Conservation (phyloP, 2,329 filamentous ascomycete species). For the Venturia nashicola region DNA sequence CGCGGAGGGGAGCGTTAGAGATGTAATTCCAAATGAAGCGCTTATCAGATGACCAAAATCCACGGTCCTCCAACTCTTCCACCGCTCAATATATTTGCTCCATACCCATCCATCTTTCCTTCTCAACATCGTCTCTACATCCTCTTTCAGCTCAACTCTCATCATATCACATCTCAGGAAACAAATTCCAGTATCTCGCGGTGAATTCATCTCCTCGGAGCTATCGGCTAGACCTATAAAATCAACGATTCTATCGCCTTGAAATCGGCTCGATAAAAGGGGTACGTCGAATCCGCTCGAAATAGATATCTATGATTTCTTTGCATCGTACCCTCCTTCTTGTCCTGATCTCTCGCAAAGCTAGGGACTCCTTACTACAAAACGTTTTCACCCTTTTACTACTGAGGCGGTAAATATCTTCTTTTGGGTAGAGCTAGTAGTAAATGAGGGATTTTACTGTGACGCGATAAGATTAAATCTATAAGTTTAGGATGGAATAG, state of each 20-base stretch:
- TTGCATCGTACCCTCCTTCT: background rate
- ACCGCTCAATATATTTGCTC: background rate
- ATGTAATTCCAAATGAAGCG: no score
- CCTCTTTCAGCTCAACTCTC: background rate
- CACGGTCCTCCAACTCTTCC: background rate
- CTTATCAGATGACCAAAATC: no score
- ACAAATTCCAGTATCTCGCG: background rate
- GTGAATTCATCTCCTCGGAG: background rate
- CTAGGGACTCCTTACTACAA: no score
- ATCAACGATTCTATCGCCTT: background rate
- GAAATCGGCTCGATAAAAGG: background rate
- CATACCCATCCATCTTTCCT: background rate
- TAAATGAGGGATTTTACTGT: no score
- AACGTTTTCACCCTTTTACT: no score
- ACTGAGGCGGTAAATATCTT: no score
- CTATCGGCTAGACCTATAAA: background rate
- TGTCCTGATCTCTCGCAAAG: background rate
- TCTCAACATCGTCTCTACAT: background rate
- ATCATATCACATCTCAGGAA: no score
- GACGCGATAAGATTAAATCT: no score
- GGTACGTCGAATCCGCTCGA: background rate
- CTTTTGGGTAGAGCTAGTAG: no score
- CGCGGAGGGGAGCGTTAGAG: no score
- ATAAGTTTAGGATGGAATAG: no score
- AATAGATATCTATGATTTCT: background rate